These are phyloP conservation scores for Skeletonema menzelii DNA, from an alignment of 108 stramenopile genomes.

Conservation along the genomic window DNA sequence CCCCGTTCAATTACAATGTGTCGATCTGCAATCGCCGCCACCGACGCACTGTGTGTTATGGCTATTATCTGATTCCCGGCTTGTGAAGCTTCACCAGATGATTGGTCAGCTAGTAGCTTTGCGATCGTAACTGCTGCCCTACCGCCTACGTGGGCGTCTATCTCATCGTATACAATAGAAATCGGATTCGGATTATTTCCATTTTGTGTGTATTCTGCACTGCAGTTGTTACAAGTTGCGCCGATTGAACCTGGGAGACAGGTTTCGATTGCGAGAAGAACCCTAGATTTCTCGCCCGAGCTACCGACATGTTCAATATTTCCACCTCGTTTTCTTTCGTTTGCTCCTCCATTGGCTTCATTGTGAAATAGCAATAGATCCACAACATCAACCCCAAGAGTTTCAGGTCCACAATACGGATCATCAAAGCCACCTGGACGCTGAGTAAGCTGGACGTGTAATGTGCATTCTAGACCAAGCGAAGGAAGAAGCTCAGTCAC, in stretches of 20 bases:
- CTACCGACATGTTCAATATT: constrained; percentile 68
- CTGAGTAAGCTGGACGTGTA: constrained; percentile 47
- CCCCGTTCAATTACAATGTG: constrained; percentile 73
- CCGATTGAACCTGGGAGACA: constrained; percentile 75
- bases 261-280: constrained; percentile 81
- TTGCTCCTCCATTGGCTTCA: constrained; percentile 4
- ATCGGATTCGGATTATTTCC: constrained; percentile 59
- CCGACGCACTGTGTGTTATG: constrained; percentile 82
- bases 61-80: constrained; percentile 62
- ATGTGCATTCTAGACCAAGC: constrained; percentile 71
- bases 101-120: constrained; percentile 71
- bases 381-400: constrained; percentile 49
- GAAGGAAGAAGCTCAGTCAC: constrained; percentile 62
- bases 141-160: constrained; percentile 88
- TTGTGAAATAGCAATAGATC: constrained; percentile 65
- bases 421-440: constrained; percentile 39
- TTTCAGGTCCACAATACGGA: constrained; percentile 38
- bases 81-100: constrained; percentile 10
- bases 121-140: constrained; percentile 79
- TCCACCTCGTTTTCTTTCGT: constrained; percentile 44
- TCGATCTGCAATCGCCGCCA: constrained; percentile 74
- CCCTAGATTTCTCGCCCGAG: constrained; percentile 79
- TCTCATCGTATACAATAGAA: constrained; percentile 83
- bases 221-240: constrained; percentile 41
- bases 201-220: constrained; percentile 8